Evolutionary conservation across 345 rosid species (phyloP).

Genomic region (Gossypium turneri): DNA sequence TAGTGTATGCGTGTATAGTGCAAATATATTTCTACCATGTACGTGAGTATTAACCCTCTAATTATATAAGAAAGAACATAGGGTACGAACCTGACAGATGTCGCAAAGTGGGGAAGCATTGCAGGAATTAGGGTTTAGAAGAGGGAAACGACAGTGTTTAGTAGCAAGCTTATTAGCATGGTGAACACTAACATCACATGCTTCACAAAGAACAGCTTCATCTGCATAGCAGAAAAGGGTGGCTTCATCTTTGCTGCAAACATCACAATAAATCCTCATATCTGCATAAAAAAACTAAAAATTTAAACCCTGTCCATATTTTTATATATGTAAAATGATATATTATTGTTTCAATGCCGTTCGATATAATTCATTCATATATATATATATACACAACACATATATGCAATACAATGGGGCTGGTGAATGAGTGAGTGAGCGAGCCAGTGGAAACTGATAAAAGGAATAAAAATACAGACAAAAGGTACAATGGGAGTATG

Average conservation of each 20-base stretch:
- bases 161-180: conserved; percentile 65
- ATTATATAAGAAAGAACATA: background rate
- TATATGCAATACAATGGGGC: too few species aligned
- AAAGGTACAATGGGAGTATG: conserved; percentile 8
- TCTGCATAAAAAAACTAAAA: background rate
- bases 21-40: too few species aligned
- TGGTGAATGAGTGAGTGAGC: too few species aligned
- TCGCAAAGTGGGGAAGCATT: conserved; percentile 66
- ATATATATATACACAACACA: background rate
- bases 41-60: too few species aligned
- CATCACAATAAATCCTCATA: conserved; percentile 79
- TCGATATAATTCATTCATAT: too few species aligned
- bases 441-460: background rate
- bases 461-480: conserved; percentile 16
- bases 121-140: conserved; percentile 39
- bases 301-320: background rate
- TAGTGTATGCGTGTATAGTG: too few species aligned
- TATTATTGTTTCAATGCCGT: too few species aligned
- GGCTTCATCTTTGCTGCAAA: conserved; percentile 57
- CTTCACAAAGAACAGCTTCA: conserved; percentile 73
- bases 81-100: conserved; percentile 51
- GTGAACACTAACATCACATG: conserved; percentile 64
- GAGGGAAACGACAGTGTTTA: conserved; percentile 57
- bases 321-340: too few species aligned
- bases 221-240: conserved; percentile 62